Base-by-base conservation (phyloP, 768 basidiomycete genomes). In the Amanita rimosa region DNA sequence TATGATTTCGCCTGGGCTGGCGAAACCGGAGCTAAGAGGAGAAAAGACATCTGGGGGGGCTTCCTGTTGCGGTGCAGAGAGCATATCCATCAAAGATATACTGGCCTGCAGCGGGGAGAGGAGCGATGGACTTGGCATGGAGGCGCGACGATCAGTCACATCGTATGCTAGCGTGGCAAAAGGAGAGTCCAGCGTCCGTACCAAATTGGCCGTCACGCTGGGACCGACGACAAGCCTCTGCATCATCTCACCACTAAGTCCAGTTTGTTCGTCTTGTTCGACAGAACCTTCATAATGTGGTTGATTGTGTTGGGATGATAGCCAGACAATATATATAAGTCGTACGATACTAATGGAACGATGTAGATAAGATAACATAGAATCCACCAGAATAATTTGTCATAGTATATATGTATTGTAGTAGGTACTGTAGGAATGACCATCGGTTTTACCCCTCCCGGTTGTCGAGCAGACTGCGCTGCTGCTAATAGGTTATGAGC, bases 1-100 rank as follows among this genome's bases (percentile, higher is more conserved):
- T 2, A 61, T 55, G 26, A 69, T 57, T 24, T 66, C 64, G 16
- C 57, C 60, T 5, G 68, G 64, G 49, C 65, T 69, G n/a, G 21
- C n/a, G 22, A 38, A 16, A 14, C 26, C 17, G 29, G 48, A 22
- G 10, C 37, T 47, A 10, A 22, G 37, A 37, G 37, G 34, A 7
- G 46, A 37, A 24, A 47, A 38, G 14, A 47, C 1, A 16, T 47
- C 22, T 29, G 31, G 14, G 11, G 33, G 10, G 5, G 6, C 29
- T 26, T 10, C 40, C 40, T 8, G n/a, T n/a, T n/a, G 21, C 33
- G 44, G 16, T n/a, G 38, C 29, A 10, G 47, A 39, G 10, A 48
- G 29, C 27, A 34, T 34, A 19, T 24, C 48, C 19, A 31, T 19
- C 22, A 35, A 10, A 13, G 37, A 26, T 11, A 17, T 2, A 24